These are phyloP conservation scores for Blastobotrys mokoenaii DNA, from an alignment of 805 yeast genomes.

Conservation along the genomic window DNA sequence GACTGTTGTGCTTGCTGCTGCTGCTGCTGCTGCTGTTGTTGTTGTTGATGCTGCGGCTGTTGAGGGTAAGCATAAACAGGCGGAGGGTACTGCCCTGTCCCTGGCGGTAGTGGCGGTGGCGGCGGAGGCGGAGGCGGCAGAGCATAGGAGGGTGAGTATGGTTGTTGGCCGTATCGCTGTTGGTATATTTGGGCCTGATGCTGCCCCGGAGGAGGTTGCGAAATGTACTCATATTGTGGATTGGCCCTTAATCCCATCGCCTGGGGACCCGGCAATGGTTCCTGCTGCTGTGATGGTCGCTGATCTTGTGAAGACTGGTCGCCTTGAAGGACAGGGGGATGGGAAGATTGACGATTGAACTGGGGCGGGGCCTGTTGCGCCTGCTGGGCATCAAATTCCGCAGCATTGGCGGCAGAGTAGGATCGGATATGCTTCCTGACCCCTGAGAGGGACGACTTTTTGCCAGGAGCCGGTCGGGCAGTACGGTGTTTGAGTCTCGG, in stretches of 20 bases:
- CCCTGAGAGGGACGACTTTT: not conserved
- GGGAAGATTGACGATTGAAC: not conserved
- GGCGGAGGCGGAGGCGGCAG: constrained; percentile 1
- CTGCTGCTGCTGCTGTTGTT: constrained; percentile 3
- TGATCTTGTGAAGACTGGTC: not conserved
- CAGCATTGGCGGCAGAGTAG: not conserved
- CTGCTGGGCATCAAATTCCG: not conserved
- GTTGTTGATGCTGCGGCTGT: constrained; percentile 1
- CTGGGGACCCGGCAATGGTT: too few species aligned
- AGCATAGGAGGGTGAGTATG: not conserved
- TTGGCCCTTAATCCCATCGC: not conserved
- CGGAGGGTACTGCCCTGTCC: not conserved
- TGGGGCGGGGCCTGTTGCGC: not conserved
- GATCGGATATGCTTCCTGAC: not conserved
- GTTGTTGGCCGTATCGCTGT: not conserved
- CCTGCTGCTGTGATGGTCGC: constrained; percentile 2
- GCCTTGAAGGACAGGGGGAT: not conserved
- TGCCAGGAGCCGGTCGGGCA: not conserved
- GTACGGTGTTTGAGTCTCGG: not conserved
- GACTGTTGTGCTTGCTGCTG: constrained; percentile 8
- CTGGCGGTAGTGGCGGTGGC: not conserved
- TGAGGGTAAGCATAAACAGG: not conserved
- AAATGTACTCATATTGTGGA: not conserved
- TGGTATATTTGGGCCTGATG: not conserved
- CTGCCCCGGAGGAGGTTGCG: too few species aligned